Conservation (phyloP, 495 filamentous ascomycete genomes). For the Penicillium bovifimosum region DNA sequence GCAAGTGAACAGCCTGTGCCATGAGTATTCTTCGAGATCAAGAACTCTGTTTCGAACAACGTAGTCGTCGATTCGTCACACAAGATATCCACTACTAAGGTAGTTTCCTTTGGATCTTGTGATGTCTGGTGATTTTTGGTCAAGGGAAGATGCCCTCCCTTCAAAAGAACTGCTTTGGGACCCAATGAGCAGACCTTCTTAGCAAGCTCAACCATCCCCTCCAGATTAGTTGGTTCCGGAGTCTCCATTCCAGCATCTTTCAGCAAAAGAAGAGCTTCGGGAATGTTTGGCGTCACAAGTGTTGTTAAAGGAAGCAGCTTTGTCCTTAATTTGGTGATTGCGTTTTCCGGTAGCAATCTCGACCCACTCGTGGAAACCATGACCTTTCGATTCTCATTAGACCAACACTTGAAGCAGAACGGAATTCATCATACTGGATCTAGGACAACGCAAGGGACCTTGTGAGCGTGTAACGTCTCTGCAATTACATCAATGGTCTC, state of each 20-base stretch:
- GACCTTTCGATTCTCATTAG: constrained; percentile 50
- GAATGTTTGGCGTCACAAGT: constrained; percentile 85
- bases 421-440: constrained; percentile 61
- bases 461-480: constrained; percentile 54
- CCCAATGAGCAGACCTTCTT: constrained; percentile 61
- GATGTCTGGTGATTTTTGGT: constrained; percentile 53
- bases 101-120: constrained; percentile 48
- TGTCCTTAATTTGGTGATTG: constrained; percentile 58
- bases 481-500: constrained; percentile 72
- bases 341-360: constrained; percentile 63
- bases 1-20: constrained; percentile 94
- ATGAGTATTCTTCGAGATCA: constrained; percentile 76
- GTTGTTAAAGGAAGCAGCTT: constrained; percentile 71
- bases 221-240: constrained; percentile 46
- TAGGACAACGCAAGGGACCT: constrained; percentile 61
- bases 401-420: background rate
- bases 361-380: constrained; percentile 89
- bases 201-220: constrained; percentile 63
- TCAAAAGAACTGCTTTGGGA: constrained; percentile 74
- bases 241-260: constrained; percentile 48
- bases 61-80: constrained; percentile 51
- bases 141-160: constrained; percentile 88
- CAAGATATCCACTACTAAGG: constrained; percentile 70
- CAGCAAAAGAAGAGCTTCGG: constrained; percentile 75
- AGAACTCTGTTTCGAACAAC: constrained; percentile 62